These are phyloP conservation scores for Climacium dendroides DNA, from an alignment of 225 moss, liverwort and hornwort genomes.

Conservation along the genomic window DNA sequence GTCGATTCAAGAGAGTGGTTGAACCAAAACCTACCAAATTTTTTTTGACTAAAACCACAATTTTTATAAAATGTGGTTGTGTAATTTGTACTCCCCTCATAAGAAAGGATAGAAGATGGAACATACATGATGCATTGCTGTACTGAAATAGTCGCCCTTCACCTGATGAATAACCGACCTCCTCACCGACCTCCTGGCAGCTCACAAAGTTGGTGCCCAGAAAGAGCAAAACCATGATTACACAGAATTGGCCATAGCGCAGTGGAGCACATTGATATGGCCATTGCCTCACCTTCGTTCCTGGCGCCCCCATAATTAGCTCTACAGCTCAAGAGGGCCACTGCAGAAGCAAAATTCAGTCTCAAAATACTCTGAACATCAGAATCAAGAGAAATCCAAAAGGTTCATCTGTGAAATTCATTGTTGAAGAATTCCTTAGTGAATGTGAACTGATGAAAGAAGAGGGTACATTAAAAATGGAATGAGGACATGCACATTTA, in stretches of 20 bases:
- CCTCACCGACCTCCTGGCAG: background rate
- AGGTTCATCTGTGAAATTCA: background rate
- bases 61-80: background rate
- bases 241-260: background rate
- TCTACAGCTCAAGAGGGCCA: background rate
- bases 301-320: background rate
- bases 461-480: background rate
- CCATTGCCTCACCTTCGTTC: background rate
- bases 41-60: background rate
- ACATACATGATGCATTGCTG: rapidly evolving
- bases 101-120: background rate
- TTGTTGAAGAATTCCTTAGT: background rate
- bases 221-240: background rate
- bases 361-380: no score
- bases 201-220: background rate
- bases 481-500: background rate
- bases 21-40: background rate
- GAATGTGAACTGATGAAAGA: background rate
- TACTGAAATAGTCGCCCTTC: background rate
- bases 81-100: no score
- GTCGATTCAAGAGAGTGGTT: no score
- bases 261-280: background rate
- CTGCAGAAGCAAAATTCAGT: no score
- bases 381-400: background rate
- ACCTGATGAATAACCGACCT: rapidly evolving